Evolutionary conservation across 2,329 filamentous ascomycete genomes (phyloP), one percentile per base, ranked within the genome.

Genomic region (Pseudogymnoascus destructans): DNA sequence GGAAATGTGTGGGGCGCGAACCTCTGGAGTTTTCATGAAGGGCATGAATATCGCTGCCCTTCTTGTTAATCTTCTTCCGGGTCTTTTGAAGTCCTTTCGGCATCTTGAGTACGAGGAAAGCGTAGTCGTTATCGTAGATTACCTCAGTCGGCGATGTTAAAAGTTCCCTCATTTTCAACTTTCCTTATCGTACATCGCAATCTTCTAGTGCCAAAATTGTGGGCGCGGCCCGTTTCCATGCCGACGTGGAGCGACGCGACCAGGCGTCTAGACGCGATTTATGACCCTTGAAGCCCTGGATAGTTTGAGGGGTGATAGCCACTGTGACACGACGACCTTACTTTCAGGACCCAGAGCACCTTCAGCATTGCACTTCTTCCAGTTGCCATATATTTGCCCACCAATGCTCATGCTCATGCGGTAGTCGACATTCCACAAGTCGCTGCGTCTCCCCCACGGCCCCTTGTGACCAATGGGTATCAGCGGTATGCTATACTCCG

Each of bases 1-100:
- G 9, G 21, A 32, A 30, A 32, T 30, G 25, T 30, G 46, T 11
- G 25, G 25, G 13, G 2, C 15, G 19, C 35, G 54, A 13, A 56
- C 54, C 54, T 64, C 93, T 80, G 61, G 90, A 95, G 70, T 89
- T 89, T 71, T 90, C 86, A 68, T 97, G 92, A 19, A 97, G 78
- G 10, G 85, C 79, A 27, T 85, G 84, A 52, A 89, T 79, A 36
- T 83, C 82, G 17, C 83, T 82, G 63, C 83, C 82, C 64, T 86
- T 83, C 75, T 95, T 95, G 32, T 83, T 76, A 63, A 97, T 92
- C 63, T 89, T 83, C 74, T 97, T 97, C 62, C 87, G 82, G 17
- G 93, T 87, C 70, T 96, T 97, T 63, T 82, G 75, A 5, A 96
- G 74, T 46, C 85, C 81, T 68, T 83, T 86, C 11, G 88, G 80